A percentile compares a stretch with the other conserved stretches of the same genome.
phyloP scores from a whole-genome alignment of 768 basidiomycete species.

The Leccinellum albellum region DNA sequence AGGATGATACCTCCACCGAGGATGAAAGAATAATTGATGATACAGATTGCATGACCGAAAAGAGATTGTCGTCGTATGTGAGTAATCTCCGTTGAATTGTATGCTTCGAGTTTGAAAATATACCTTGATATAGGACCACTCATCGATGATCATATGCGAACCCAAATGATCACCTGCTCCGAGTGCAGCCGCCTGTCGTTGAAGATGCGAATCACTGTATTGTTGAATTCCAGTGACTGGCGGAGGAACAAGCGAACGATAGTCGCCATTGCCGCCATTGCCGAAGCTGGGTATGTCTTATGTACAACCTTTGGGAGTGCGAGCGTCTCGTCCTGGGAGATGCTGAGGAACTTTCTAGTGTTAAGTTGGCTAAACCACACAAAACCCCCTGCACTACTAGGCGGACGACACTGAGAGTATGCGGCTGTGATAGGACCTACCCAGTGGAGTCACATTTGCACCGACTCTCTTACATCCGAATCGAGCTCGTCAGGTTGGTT shows the following conservation, averaged over 20 bases:
- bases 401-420: background rate
- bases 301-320: conserved; percentile 52
- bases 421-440: conserved; percentile 7
- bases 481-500: background rate
- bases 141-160: conserved; percentile 48
- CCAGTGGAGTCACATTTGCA: conserved; percentile 29
- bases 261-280: conserved; percentile 46
- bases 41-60: conserved; percentile 56
- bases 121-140: conserved; percentile 68
- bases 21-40: conserved; percentile 58
- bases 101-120: background rate
- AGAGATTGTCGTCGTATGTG: conserved; percentile 36
- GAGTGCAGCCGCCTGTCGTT: conserved; percentile 46
- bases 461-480: conserved; percentile 46
- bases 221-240: conserved; percentile 55
- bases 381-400: too few species aligned
- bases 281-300: conserved; percentile 54
- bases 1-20: conserved; percentile 60
- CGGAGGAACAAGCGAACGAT: conserved; percentile 53
- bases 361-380: conserved; percentile 32
- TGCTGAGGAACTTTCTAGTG: conserved; percentile 59
- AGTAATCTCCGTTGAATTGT: background rate
- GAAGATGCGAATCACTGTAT: conserved; percentile 51
- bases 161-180: conserved; percentile 44
- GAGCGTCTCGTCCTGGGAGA: conserved; percentile 65